Evolutionary conservation across 306 rosid species (phyloP).

Genomic region (Pueraria montana): DNA sequence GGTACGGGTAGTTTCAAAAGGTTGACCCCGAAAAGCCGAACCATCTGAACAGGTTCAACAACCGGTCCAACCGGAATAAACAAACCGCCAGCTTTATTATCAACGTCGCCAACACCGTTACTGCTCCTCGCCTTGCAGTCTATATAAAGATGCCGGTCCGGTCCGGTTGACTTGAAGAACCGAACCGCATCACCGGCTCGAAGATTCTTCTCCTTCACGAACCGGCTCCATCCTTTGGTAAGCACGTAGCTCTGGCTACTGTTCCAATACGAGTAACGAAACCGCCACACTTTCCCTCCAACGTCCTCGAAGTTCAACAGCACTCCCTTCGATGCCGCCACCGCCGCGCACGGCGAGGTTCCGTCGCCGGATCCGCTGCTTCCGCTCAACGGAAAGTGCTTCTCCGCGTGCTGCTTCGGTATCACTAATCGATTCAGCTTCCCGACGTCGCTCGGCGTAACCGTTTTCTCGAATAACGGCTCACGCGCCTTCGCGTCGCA

Average conservation of each 20-base stretch:
- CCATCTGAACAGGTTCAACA: conserved; percentile 75
- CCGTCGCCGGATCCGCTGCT: conserved; percentile 19
- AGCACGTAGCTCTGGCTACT: conserved; percentile 97
- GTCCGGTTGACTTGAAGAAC: conserved; percentile 75
- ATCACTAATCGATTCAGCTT: conserved; percentile 89
- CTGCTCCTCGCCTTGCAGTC: conserved; percentile 65
- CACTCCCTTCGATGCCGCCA: conserved; percentile 64
- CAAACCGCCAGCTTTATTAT: background rate
- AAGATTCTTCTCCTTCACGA: conserved; percentile 90
- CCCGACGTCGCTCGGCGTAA: conserved; percentile 97
- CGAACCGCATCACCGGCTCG: conserved; percentile 86
- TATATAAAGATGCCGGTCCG: conserved; percentile 76
- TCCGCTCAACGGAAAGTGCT: conserved; percentile 75
- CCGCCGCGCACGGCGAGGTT: background rate
- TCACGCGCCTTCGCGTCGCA: conserved; percentile 63
- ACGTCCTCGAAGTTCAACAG: conserved; percentile 87
- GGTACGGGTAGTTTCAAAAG: conserved; percentile 78
- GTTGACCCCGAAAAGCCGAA: conserved; percentile 92
- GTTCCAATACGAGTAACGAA: conserved; percentile 96
- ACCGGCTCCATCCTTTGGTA: conserved; percentile 98
- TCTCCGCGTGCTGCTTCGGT: conserved; percentile 98
- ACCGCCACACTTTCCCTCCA: conserved; percentile 98
- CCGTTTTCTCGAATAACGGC: conserved; percentile 86
- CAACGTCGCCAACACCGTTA: background rate
- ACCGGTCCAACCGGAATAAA: conserved; percentile 58